A percentile compares a stretch with the other conserved stretches of the same genome.
Conservation (phyloP, 2,329 filamentous ascomycete genomes). For the Beauveria medogensis region DNA sequence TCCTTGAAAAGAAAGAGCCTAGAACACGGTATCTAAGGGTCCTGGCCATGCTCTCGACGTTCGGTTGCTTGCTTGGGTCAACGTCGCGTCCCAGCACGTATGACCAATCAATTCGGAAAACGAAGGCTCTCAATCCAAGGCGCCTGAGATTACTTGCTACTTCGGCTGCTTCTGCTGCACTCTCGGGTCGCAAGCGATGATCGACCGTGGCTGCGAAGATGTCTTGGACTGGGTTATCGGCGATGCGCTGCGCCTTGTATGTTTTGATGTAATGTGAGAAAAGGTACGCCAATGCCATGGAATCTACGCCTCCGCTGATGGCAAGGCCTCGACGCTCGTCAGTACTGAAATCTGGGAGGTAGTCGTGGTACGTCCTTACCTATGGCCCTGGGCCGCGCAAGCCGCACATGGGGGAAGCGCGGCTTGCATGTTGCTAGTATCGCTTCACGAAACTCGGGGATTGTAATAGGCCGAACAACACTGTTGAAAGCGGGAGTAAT, state of each 20-base stretch:
- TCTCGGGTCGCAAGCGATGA: constrained; percentile 47
- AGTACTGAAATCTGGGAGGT: neutral
- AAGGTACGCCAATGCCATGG: constrained; percentile 86
- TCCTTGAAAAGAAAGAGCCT: constrained; percentile 48
- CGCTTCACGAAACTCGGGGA: constrained; percentile 36
- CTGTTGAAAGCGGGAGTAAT: constrained; percentile 27
- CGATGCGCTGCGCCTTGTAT: constrained; percentile 29
- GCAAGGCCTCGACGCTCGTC: constrained; percentile 52
- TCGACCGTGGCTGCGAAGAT: constrained; percentile 47
- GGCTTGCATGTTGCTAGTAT: constrained; percentile 41
- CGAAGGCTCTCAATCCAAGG: constrained; percentile 24
- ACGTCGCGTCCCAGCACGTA: constrained; percentile 21
- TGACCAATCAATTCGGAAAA: constrained; percentile 39
- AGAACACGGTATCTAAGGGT: constrained; percentile 64
- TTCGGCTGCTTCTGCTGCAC: constrained; percentile 40
- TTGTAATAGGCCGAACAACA: constrained; percentile 29
- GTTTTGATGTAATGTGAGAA: constrained; percentile 42
- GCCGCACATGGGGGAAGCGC: constrained; percentile 37
- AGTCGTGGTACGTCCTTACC: constrained; percentile 25
- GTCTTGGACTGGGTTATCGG: constrained; percentile 34
- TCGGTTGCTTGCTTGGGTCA: constrained; percentile 36
- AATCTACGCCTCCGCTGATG: constrained; percentile 88
- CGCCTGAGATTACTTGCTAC: constrained; percentile 34
- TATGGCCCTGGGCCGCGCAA: constrained; percentile 29
- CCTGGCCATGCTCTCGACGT: constrained; percentile 73